Base-by-base conservation (phyloP, 2,329 filamentous ascomycete species). In the Emericellopsis cladophorae region DNA sequence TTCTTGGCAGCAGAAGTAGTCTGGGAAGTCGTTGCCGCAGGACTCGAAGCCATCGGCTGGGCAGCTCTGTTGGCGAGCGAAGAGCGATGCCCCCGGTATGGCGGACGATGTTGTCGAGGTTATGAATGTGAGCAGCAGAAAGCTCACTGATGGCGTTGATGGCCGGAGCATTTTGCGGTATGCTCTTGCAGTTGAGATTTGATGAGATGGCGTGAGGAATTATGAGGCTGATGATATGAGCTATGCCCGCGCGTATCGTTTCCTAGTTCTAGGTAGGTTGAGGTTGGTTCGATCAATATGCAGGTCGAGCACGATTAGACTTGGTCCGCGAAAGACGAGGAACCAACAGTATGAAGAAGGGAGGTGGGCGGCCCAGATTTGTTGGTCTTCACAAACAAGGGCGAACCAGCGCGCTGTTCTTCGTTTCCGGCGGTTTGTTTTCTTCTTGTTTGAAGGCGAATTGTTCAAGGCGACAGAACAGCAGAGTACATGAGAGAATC, bases 1-100 rank as follows among this genome's bases (percentile, higher is more conserved):
- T 23, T 59, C 45, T 4, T 69, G 59, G 53, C 84, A 89, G 65
- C 82, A 87, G 55, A 88, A 85, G 54, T 72, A 67, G 40, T 62
- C 64, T 2, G 81, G 79, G 18, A 84, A 66, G 24, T 62, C 65
- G 23, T 60, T 54, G 21, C 69, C 59, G 54, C 81, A 86, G 48
- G 67, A 65, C 15, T 60, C 56, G 42, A 75, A 69, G 39, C 56
- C 49, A 14, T 65, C 52, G 31, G 70, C 66, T 32, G 68, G 60
- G 58, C 79, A 83, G 31, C 65, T 68, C 33, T 62, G 59, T 36
- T 60, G 57, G 42, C 70, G 64, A 42, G 55, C 50, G 48, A 72
- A 65, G 37, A 74, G 41, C 33, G 51, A 48, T 43, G 51, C 52
- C 24, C 55, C 48, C 36, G 57, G 55, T 18, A 70, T 55, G 39